Base-by-base conservation (phyloP, 176 grass and related monocot genomes). In the Eleusine indica region DNA sequence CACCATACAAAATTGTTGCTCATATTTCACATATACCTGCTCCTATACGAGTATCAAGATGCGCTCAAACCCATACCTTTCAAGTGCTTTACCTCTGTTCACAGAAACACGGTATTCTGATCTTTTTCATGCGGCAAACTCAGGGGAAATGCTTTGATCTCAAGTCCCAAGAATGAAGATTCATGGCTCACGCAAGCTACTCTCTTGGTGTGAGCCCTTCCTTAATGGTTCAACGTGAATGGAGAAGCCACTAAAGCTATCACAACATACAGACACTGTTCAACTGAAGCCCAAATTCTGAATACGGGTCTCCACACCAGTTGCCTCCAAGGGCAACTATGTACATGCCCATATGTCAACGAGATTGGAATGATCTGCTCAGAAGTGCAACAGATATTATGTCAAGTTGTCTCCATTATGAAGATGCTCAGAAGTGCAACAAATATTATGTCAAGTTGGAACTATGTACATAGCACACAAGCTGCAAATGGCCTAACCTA, bases 1-100 rank as follows among this genome's bases (percentile, higher is more conserved):
- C 41, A 73, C 60, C 38, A 37, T 30, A 52, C 9, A 86, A 74
- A 86, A 54, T 11, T 52, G 62, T 42, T 79, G 43, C 67, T 88
- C 73, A 74, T 82, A 58, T 81, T 73, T 82, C 68, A 86, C 73
- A 79, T 64, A 85, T 73, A 84, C 30, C 16, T 35, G 32, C 14
- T 25, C 41, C n/a, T 80, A 21, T 35, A 70, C 35, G 48, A 54
- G 52, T 48, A 67, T 35, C 32, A 48, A 70, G 41, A 70, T 15
- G n/a, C 32, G 22, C n/a, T 65, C 38, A 56, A 79, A 51, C 30
- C 49, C 77, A 4, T 46, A 52, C 22, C 32, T 79, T 68, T 40
- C 3, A n/a, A 39, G 6, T 16, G 21, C 61, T 86, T 78, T 51
- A 39, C 17, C 62, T 75, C 37, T 10, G 14, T 70, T 21, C 60